Base-by-base conservation (phyloP, 2,329 filamentous ascomycete species). In the Clonostachys sp. region DNA sequence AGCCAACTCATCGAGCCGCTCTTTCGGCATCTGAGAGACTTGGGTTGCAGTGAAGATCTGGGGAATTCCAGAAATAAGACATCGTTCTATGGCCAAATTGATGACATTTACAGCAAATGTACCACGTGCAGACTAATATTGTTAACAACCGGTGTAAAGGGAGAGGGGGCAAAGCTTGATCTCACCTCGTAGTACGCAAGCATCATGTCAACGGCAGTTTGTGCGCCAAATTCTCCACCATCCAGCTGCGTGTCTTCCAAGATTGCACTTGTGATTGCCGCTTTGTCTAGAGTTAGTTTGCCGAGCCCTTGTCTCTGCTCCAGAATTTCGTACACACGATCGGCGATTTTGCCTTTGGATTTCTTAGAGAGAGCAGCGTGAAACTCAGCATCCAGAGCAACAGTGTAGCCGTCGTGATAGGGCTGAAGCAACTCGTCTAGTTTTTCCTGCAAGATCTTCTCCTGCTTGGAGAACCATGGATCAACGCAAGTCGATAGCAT, bases 51-150 rank as follows among this genome's bases (percentile, higher is more conserved):
- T 72, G 34, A 78, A 59, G 4, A 78, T 71, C 0, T 50, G 46
- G 1, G 66, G 62, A 1, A 78, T 48, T 2, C 70, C 63, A 1
- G 48, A 55, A 0, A 79, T 56, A 1, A 80, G 65, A 41, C 72
- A 76, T 34, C 70, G 71, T 52, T 79, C 75, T 1, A 75, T 61
- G 0, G 66, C 74, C 1, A 77, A 60, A n/a, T 66, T 74, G 16
- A 70, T 62, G 10, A 78, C 59, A 17, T 75, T 75, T 5, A 79
- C 70, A 4, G 71, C 61, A 43, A 78, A 75, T 0, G 67, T 71
- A 12, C 67, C 54, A 4, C 70, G 59, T 2, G 70, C 67, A 55
- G 71, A 67, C 69, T 73, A 7, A 30, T 16, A 5, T 6, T 17
- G 12, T 14, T 24, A 9, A n/a, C 44, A n/a, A 44, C 24, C 13